These are phyloP conservation scores for Tetrahymena elliotti DNA, from an alignment of 73 alveolate genomes.

Conservation along the genomic window DNA sequence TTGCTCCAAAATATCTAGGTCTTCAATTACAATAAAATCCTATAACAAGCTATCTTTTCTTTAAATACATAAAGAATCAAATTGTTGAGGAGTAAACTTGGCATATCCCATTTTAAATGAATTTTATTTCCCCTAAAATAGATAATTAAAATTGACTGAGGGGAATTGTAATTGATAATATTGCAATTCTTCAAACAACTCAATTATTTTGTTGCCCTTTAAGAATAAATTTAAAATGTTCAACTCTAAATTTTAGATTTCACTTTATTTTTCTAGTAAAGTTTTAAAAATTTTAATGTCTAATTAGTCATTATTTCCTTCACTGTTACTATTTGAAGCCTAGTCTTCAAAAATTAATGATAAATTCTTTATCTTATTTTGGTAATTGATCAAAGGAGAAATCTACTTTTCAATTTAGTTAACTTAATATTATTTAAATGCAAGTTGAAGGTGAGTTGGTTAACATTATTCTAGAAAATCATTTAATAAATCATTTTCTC, in stretches of 20 bases:
- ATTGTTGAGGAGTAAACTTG: no score
- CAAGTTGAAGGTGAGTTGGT: neutral
- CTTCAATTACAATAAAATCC: no score
- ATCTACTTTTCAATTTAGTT: neutral
- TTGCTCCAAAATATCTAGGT: no score
- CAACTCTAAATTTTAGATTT: no score
- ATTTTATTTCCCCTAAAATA: neutral
- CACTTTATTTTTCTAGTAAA: no score
- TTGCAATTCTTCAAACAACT: neutral
- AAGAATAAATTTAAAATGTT: no score
- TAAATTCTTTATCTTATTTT: neutral
- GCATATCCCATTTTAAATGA: neutral
- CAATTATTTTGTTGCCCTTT: neutral
- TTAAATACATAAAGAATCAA: neutral
- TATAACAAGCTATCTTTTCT: neutral
- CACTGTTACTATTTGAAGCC: no score
- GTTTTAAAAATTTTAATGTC: no score
- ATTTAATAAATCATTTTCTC: neutral
- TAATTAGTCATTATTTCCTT: no score
- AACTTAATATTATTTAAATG: neutral
- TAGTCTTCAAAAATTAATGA: neutral
- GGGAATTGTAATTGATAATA: neutral
- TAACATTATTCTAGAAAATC: neutral
- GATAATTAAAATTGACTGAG: no score
- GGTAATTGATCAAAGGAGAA: neutral